Base-by-base conservation (phyloP, 2,329 filamentous ascomycete genomes). In the Fusarium incarnatum region DNA sequence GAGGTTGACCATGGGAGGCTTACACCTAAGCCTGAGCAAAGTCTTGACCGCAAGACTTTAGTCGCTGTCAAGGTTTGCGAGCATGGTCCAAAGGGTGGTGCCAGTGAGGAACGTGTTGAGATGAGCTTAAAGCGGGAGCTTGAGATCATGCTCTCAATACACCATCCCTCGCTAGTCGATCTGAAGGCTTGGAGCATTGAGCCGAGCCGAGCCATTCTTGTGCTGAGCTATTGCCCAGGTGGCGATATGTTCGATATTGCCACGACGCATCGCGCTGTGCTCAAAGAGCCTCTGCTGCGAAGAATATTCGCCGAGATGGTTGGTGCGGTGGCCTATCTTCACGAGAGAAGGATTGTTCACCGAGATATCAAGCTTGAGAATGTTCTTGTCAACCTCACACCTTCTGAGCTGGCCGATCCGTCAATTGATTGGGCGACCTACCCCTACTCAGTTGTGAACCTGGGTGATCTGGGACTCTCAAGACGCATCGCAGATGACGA, bases 311-410 rank as follows among this genome's bases (percentile, higher is more conserved):
- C 94, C 16, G 96, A 99, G 79, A 81, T 98, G 68, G 90, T 98
- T 25, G 90, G 88, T 66, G 96, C 95, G 0, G 91, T 97, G 37
- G 88, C 87, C 61, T 98, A 98, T 82, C 84, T 99, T 50, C 96
- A 99, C 80, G 84, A 88, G 56, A 85, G 92, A 74, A 91, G 89
- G 72, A 97, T 99, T 77, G 95, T 98, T 56, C 96, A 99, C 79
- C 90, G 96, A 64, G 96, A 99, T 80, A 97, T 99, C 81, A 99
- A 99, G 82, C 90, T 99, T 63, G 96, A 99, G 85, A 88, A 98
- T 79, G 93, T 98, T 44, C 89, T 99, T 30, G 92, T 98, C 75
- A 98, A 97, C 77, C 85, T 97, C 49, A 88, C 92, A 0, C 83
- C 88, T 7, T 78, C 87, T 28, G 88, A 92, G 76, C 87, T 97